Conservation (phyloP, 495 filamentous ascomycete genomes). For the Hypomontagnella submonticulosa region DNA sequence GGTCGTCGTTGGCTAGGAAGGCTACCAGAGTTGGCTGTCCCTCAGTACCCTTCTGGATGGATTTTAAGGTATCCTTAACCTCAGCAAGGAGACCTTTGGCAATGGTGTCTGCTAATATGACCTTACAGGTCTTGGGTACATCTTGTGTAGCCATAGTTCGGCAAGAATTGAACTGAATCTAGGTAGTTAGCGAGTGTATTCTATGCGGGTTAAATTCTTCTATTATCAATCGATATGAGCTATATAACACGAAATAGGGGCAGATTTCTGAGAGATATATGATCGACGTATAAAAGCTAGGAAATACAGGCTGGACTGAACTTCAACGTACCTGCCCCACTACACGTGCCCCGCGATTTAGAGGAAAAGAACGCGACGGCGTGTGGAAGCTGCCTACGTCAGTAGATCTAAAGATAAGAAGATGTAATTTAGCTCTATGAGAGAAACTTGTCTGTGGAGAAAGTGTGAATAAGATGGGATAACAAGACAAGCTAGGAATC, state of each 20-base stretch:
- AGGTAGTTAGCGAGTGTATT: slow-evolving; percentile 13
- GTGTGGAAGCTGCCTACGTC: slow-evolving; percentile 22
- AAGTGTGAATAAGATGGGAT: neutral
- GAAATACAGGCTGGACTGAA: slow-evolving; percentile 28
- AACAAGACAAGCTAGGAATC: neutral
- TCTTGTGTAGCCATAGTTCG: slow-evolving; percentile 55
- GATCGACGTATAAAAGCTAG: neutral
- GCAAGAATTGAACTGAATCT: slow-evolving; percentile 6
- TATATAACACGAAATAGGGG: neutral
- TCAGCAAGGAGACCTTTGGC: slow-evolving; percentile 82
- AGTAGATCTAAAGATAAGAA: slow-evolving; percentile 2
- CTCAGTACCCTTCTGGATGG: slow-evolving; percentile 61
- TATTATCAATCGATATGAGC: slow-evolving; percentile 1
- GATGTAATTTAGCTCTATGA: slow-evolving; percentile 9
- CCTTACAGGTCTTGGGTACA: slow-evolving; percentile 81
- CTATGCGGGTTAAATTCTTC: neutral
- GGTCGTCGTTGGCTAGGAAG: slow-evolving; percentile 91
- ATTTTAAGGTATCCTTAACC: slow-evolving; percentile 75
- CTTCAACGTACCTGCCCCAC: slow-evolving; percentile 40
- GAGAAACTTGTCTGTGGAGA: neutral
- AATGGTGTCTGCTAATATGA: slow-evolving; percentile 84
- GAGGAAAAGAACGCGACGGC: slow-evolving; percentile 19
- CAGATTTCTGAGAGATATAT: too few relatives aligned
- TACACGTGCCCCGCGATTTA: slow-evolving; percentile 33
- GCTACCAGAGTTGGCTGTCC: slow-evolving; percentile 82